These are phyloP conservation scores for Tagetes patula DNA, from an alignment of 129 eudicot species.

Conservation along the genomic window DNA sequence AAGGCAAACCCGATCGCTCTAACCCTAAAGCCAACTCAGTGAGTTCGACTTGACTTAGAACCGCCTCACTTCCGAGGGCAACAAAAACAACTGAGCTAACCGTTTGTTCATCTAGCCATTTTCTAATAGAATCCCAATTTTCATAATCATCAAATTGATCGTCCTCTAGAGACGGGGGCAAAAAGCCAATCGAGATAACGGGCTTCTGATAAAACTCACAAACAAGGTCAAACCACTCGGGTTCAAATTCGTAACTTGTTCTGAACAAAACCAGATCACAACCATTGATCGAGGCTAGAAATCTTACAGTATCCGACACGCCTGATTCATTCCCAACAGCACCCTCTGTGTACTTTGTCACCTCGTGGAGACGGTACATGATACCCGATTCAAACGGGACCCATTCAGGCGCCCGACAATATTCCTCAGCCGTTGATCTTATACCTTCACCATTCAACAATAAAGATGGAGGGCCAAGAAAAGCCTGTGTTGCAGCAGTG, in stretches of 20 bases:
- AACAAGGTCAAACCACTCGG: conserved; percentile 59
- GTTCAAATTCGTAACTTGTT: conserved; percentile 65
- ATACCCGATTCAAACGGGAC: conserved; percentile 50
- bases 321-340: conserved; percentile 62
- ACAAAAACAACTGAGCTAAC: conserved; percentile 50
- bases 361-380: conserved; percentile 51
- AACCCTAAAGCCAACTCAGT: conserved; percentile 69
- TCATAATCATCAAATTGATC: conserved; percentile 26
- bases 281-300: conserved; percentile 38
- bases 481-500: conserved; percentile 66
- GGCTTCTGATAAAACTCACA: conserved; percentile 54
- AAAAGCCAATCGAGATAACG: conserved; percentile 55
- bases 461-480: conserved; percentile 55
- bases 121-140: conserved; percentile 39
- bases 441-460: conserved; percentile 28
- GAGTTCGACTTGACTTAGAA: conserved; percentile 47
- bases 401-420: conserved; percentile 57
- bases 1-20: conserved; percentile 56
- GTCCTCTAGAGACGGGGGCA: conserved; percentile 41
- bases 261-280: conserved; percentile 63
- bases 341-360: conserved; percentile 45
- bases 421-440: conserved; percentile 56
- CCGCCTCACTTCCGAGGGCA: conserved; percentile 76
- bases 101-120: conserved; percentile 51
- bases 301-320: conserved; percentile 45